Evolutionary conservation across 768 basidiomycete genomes (phyloP).

Genomic region (Mycena olivaceomarginata): DNA sequence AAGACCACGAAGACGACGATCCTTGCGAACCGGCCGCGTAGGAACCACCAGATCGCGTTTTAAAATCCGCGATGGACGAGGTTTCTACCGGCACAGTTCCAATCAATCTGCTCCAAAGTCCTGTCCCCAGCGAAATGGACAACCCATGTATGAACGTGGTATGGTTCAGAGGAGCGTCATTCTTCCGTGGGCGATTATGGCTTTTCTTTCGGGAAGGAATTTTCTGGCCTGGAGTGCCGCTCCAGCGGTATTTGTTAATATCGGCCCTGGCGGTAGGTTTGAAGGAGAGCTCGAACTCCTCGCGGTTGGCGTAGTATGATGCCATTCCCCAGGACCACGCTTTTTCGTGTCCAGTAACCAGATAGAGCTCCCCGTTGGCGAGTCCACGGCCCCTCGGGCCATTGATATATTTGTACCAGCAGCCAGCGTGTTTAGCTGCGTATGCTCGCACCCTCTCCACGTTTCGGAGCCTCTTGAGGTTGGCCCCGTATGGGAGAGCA

Average conservation of each 20-base stretch:
- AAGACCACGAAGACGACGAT: neutral
- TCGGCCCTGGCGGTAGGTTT: neutral
- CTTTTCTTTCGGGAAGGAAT: conserved; percentile 10
- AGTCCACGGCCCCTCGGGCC: conserved; percentile 26
- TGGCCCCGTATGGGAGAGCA: conserved; percentile 40
- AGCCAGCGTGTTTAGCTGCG: conserved; percentile 37
- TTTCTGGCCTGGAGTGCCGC: neutral
- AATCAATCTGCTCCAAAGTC: conserved; percentile 7
- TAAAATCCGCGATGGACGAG: neutral
- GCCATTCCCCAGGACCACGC: conserved; percentile 44
- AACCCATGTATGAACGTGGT: conserved; percentile 30
- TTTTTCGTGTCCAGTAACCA: conserved; percentile 48
- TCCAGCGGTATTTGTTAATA: neutral
- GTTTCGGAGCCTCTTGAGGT: conserved; percentile 28
- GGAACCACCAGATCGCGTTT: neutral
- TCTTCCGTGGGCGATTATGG: neutral
- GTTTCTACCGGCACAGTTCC: neutral
- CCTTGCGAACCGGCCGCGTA: neutral
- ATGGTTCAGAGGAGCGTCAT: conserved; percentile 2
- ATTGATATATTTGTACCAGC: conserved; percentile 44
- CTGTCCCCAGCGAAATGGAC: conserved; percentile 4
- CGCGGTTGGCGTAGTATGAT: conserved; percentile 20
- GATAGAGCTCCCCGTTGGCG: conserved; percentile 41
- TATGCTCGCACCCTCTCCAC: conserved; percentile 24
- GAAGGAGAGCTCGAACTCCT: conserved; percentile 13